Percentiles rank a stretch among this genome's conserved stretches.
phyloP scores from a whole-genome alignment of 345 rosid genomes.

The Cochlearia excelsa region DNA sequence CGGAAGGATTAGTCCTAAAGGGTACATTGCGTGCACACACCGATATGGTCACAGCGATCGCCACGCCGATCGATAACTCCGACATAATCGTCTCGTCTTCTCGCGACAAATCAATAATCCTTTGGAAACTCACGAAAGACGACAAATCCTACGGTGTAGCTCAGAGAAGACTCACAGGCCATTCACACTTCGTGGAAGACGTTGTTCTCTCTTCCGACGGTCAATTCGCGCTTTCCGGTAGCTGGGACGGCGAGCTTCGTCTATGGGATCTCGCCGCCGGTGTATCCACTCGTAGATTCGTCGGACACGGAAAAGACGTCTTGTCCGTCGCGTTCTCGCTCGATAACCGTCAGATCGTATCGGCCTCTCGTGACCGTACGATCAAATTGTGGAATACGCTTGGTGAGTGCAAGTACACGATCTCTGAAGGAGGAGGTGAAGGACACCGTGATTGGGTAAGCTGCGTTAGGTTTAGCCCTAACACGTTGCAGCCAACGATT shows the following conservation, averaged over 20 bases:
- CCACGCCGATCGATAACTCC: slow-evolving; percentile 27
- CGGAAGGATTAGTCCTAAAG: no score
- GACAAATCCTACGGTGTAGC: slow-evolving; percentile 64
- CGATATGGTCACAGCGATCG: slow-evolving; percentile 89
- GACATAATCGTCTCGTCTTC: slow-evolving; percentile 76
- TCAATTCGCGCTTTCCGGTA: slow-evolving; percentile 85
- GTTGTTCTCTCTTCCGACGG: slow-evolving; percentile 88
- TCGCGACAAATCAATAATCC: slow-evolving; percentile 63
- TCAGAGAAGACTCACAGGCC: slow-evolving; percentile 83
- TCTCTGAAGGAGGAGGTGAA: slow-evolving; percentile 54
- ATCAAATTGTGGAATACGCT: slow-evolving; percentile 90
- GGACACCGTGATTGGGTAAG: slow-evolving; percentile 86
- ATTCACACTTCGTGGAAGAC: slow-evolving; percentile 85
- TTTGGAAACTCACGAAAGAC: slow-evolving; percentile 47
- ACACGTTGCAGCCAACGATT: neutral
- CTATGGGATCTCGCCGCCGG: slow-evolving; percentile 34
- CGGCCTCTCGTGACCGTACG: slow-evolving; percentile 83
- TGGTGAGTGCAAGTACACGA: slow-evolving; percentile 91
- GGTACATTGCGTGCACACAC: slow-evolving; percentile 54
- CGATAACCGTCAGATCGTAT: slow-evolving; percentile 90
- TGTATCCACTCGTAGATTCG: slow-evolving; percentile 66
- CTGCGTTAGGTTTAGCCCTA: slow-evolving; percentile 88
- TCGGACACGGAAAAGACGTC: slow-evolving; percentile 22
- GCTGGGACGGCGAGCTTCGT: no score
- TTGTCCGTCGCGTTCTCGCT: slow-evolving; percentile 84